Base-by-base conservation (phyloP, 192 early-diverging fungal genomes). In the Lunasporangiospora selenospora region DNA sequence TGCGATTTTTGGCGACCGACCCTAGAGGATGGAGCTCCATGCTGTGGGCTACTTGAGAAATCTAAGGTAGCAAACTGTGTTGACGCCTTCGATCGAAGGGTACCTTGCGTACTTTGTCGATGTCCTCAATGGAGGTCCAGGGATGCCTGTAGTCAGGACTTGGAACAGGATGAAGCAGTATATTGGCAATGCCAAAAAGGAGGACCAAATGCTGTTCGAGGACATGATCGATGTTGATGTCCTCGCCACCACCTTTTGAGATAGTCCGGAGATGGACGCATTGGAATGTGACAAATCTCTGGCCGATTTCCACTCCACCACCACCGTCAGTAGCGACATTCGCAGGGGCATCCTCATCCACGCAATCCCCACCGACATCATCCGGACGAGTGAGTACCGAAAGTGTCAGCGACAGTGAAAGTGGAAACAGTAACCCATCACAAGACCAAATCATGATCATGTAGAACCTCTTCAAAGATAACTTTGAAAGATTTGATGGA, bases 101-200 rank as follows among this genome's bases (percentile, higher is more conserved):
- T 51, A 51, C 49, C 12, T 51, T 29, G 31, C 49, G 49, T 34
- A 51, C 49, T 29, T 51, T 29, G 30, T 34, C 30, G 32, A 29
- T 34, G 49, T 51, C 32, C 34, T 34, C 34, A 29, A 29, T 13
- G 32, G 30, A 51, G 49, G 16, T 51, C 49, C 32, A 23, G 31
- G 11, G 49, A 51, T 34, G 11, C 30, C n/a, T 7, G 30, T 51
- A 32, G 49, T 32, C 49, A 51, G 32, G 49, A 18, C 49, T 6
- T 34, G 32, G 32, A 34, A 29, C 49, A 51, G 30, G 49, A 51
- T 51, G 49, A 51, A 51, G 16, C 49, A 48, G 46, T 48, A 48
- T 27, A 27, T 27, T 48, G 46, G 46, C 46, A 27, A 48, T 27
- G 29, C 46, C n/a, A n/a, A 48, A 27, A 48, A 48, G 46, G 15